Base-by-base conservation (phyloP, 352 stramenopile genomes). In the Phytophthora cactorum region DNA sequence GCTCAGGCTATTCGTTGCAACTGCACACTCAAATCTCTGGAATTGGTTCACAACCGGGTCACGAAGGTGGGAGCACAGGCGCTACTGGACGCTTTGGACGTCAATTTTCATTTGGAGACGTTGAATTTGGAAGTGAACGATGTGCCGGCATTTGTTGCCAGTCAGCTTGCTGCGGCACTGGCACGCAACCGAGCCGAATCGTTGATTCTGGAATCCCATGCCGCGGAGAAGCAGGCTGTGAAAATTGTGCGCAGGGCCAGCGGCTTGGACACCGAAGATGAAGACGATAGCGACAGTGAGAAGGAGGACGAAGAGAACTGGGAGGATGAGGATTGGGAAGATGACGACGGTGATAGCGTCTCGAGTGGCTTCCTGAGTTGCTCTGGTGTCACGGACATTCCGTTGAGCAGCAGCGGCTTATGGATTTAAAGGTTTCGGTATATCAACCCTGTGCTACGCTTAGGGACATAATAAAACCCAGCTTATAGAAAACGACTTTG, bases 1-100 rank as follows among this genome's bases (percentile, higher is more conserved):
- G 85, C 85, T 7, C 74, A 90, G 2, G 79, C 83, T 32, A 68
- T 92, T 39, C 75, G 78, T 45, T 90, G 75, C 74, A 93, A 92
- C 57, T 78, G 79, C 61, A 71, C 66, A 29, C 74, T 93, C 12
- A 81, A 78, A 47, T 90, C 84, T 50, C 45, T 93, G 6, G 82
- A 83, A 0, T 71, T 93, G 12, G 75, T 81, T 14, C 68, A 89
- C 53, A 92, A 93, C 62, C 63, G 60, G 51, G 87, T 93, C 58
- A 78, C 77, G 5, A 62, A 53, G 34, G 70, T 68, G 4, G 83
- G 84, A 12, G 80, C 72, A 0, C 61, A 81, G 46, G 81, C 77
- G 17, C 65, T 93, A 3, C 61, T 91, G 8, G 75, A 88, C 11
- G 84, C 81, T 34, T 64, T 92, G 17, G 75, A 91, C n/a, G 74